Conservation (phyloP, 768 basidiomycete genomes). For the Sistotremastrum suecicum region DNA sequence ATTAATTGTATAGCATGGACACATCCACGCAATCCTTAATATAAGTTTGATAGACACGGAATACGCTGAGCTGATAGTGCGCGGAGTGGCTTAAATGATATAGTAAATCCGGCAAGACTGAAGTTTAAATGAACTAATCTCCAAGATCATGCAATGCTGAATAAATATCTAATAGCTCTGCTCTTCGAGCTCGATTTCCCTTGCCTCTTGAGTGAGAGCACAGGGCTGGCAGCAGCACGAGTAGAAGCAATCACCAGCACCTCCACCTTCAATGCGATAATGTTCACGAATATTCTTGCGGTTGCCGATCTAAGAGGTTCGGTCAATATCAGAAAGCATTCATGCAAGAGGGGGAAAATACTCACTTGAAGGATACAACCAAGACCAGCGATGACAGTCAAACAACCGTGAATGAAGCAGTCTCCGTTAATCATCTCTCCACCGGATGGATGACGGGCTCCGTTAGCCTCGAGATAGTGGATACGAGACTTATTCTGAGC, state of each 20-base stretch:
- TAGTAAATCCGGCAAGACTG: too few relatives aligned
- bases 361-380: conserved; percentile 29
- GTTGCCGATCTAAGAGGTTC: conserved; percentile 14
- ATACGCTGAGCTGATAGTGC: too few relatives aligned
- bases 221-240: conserved; percentile 32
- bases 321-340: conserved; percentile 12
- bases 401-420: conserved; percentile 22
- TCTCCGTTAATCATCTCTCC: conserved; percentile 21
- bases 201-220: conserved; percentile 31
- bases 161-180: too few relatives aligned
- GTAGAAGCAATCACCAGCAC: conserved; percentile 25
- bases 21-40: too few relatives aligned
- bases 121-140: too few relatives aligned
- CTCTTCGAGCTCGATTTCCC: conserved; percentile 35
- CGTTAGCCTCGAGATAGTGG: conserved; percentile 23
- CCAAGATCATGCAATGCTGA: too few relatives aligned
- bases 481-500: conserved; percentile 25
- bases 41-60: too few relatives aligned
- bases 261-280: conserved; percentile 32
- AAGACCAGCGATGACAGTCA: conserved; percentile 17
- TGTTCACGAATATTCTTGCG: conserved; percentile 27
- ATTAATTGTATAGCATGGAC: too few relatives aligned
- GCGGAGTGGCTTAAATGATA: too few relatives aligned
- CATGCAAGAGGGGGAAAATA: neutral
- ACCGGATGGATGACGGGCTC: conserved; percentile 23